Evolutionary conservation across 331 rosid genomes (phyloP), one percentile per base, ranked within the genome.

Genomic region (Dryas integrifolia): DNA sequence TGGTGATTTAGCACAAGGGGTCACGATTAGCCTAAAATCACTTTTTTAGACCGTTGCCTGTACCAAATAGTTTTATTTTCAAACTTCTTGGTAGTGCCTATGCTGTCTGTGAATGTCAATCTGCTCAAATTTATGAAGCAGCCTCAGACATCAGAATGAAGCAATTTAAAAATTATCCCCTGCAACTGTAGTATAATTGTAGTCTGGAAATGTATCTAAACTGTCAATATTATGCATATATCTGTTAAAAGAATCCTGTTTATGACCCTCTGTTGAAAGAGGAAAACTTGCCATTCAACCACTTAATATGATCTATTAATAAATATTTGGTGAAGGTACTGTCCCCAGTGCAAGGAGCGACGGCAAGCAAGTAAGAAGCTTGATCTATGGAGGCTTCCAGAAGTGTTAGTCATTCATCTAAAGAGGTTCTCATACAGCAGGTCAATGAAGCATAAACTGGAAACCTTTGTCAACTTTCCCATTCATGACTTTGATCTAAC

Each of bases 331-430:
- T 81, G 72, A 84, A 94, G 98, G 97, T 80, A 70, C 81, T 94
- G 98, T 78, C 97, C 97, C 45, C 88, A 83, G 76, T 94, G 98
- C 81, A 84, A 91, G 78, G 98, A 91, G 84, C 86, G 89, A 46
- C 86, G 98, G 13, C 98, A 94, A 83, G 98, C 98, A 39, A 94
- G 98, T 80, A 94, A 94, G 81, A 94, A 94, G 85, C 97, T 94
- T 69, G 98, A 94, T 82, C 83, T 91, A 59, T 94, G 98, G 98
- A 88, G 97, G 83, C 97, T 94, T 68, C 98, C 98, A 13, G 96
- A 91, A 82, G 97, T 94, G 78, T 82, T 94, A 75, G 98, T 91
- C 63, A 94, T 94, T 82, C 98, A 94, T 84, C 79, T 94, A 50
- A 94, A 94, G 83, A 88, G 98, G 85, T 94, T 94, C 80, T 94